Base-by-base conservation (phyloP, 208 protist species). In the Trypanosomatidae sp. region DNA sequence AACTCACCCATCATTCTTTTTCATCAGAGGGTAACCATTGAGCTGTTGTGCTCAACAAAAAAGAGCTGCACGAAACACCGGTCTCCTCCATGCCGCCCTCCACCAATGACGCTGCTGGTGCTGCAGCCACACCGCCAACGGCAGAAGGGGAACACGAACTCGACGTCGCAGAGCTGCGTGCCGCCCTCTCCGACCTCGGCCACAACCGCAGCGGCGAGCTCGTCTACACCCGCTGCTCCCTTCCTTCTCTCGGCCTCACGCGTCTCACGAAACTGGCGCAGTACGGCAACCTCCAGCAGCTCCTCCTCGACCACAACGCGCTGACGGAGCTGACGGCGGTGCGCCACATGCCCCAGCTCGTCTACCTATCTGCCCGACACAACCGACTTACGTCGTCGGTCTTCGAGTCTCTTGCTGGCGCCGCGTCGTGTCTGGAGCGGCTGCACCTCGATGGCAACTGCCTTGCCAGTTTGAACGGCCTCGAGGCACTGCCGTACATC, bases 221-320 rank as follows among this genome's bases (percentile, higher is more conserved):
- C 30, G 84, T 92, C 9, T 91, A 85, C 73, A 91, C 82, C 15
- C 50, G 65, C 6, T 85, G 78, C 53, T 60, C 73, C 36, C 80
- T 96, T 43, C 28, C 47, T 3, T 59, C 69, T 0, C 50, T 65
- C 13, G 7, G 44, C 8, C 81, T 96, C 60, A 74, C 44, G 5
- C 70, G 77, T 28, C 80, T 95, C 28, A 59, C 77, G 8, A 50
- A 73, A 12, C 60, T 96, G 9, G 67, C 71, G 43, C 59, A 52
- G 1, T 96, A 87, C 70, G 56, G 46, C 19, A 82, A 91, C 69
- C 71, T 96, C 8, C 92, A 96, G 68, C 82, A 80, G 17, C 53
- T 96, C 15, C 79, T 70, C 30, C 64, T 96, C 6, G 82, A 94
- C 71, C 46, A 88, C 71, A 96, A 96, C 65, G 60, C 62, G 1